These are phyloP conservation scores for Pleurozium schreberi DNA, from an alignment of 225 moss, liverwort and hornwort species.

Conservation along the genomic window DNA sequence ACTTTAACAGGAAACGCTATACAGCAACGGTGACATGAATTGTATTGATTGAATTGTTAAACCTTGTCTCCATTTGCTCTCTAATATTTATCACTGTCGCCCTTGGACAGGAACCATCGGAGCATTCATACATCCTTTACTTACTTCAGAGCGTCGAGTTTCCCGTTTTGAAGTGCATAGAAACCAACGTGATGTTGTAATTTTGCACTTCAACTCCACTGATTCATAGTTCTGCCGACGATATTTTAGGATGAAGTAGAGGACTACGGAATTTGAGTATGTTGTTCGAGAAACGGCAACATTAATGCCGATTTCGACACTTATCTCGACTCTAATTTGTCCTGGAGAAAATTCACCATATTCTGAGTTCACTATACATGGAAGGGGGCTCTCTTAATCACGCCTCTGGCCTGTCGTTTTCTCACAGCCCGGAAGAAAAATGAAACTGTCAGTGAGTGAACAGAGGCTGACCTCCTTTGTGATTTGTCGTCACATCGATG, in stretches of 20 bases:
- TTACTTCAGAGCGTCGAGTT: neutral
- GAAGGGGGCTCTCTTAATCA: neutral
- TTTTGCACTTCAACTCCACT: neutral
- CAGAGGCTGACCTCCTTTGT: neutral
- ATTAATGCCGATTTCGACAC: neutral
- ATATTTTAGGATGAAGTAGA: neutral
- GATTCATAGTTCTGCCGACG: neutral
- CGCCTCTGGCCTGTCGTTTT: neutral
- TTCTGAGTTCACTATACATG: neutral
- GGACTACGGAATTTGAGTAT: neutral
- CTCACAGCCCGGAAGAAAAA: neutral
- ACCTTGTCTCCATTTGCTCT: neutral
- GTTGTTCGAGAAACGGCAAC: neutral
- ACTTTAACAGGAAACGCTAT: neutral
- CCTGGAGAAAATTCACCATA: neutral
- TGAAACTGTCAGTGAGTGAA: neutral
- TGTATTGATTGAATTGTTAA: neutral
- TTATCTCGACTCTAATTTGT: neutral
- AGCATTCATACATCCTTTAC: neutral
- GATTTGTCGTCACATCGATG: neutral
- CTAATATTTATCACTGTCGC: neutral
- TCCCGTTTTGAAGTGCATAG: neutral
- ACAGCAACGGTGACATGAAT: neutral
- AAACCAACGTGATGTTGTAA: neutral
- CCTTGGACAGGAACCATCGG: neutral